Percentiles rank a stretch among this genome's conserved stretches.
Evolutionary conservation across 2,329 filamentous ascomycete genomes (phyloP).

Genomic region (Neobulgaria alba): DNA sequence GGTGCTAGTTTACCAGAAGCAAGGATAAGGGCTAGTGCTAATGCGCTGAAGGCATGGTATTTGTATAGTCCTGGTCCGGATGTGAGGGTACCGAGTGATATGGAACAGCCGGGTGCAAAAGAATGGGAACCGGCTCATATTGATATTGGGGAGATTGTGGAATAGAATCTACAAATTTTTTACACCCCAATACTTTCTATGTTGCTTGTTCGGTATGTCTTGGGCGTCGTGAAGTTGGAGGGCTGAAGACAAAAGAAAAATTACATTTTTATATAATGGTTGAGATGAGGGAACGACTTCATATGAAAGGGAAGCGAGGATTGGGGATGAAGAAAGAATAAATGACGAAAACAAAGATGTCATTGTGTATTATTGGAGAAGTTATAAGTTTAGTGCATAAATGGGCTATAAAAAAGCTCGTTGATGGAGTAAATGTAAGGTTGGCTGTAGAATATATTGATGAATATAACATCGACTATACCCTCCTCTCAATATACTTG

Average conservation of each 20-base stretch:
- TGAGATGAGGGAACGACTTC: too few species aligned
- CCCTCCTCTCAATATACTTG: constrained; percentile 5
- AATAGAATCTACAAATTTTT: too few species aligned
- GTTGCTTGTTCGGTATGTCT: too few species aligned
- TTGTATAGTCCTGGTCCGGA: constrained; percentile 65
- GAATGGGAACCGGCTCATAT: constrained; percentile 47
- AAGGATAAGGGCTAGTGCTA: constrained; percentile 70
- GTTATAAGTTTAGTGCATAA: too few species aligned
- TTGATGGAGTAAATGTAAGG: constrained; percentile 17
- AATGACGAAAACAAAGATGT: not conserved
- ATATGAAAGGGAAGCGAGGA: too few species aligned
- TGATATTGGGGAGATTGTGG: constrained; percentile 44
- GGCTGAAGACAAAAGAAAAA: too few species aligned
- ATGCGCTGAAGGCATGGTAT: constrained; percentile 90
- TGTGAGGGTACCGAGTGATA: constrained; percentile 40
- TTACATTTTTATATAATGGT: too few species aligned
- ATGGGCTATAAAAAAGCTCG: not conserved
- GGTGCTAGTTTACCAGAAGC: constrained; percentile 72
- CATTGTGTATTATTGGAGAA: not conserved
- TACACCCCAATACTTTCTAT: too few species aligned
- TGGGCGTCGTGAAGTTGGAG: too few species aligned
- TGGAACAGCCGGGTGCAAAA: constrained; percentile 29
- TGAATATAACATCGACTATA: constrained; percentile 19
- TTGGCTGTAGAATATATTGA: constrained; percentile 24
- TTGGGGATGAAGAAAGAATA: not conserved